phyloP scores from a whole-genome alignment of 768 basidiomycete species.

The Tulasnella sp. region DNA sequence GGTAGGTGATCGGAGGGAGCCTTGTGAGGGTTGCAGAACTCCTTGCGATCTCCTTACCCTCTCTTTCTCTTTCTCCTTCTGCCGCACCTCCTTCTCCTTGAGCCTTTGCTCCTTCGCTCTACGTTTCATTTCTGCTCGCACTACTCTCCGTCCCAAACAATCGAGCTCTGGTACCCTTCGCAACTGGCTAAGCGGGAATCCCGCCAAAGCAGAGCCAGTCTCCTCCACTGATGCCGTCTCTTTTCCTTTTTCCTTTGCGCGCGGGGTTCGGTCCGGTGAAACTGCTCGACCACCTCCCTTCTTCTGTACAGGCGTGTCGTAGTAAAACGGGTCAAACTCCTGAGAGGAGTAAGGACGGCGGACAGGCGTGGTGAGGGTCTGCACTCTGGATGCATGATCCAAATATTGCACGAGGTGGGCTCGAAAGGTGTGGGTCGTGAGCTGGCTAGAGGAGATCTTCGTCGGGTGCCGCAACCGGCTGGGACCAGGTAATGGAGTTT shows the following conservation, averaged over 20 bases:
- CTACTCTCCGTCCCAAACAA: slow-evolving; percentile 65
- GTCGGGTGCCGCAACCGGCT: slow-evolving; percentile 71
- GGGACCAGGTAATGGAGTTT: slow-evolving; percentile 11
- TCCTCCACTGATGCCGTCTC: neutral
- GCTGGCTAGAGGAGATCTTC: slow-evolving; percentile 64
- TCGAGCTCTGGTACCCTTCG: slow-evolving; percentile 75
- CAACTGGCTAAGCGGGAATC: slow-evolving; percentile 74
- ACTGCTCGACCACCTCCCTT: slow-evolving; percentile 21
- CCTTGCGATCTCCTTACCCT: neutral
- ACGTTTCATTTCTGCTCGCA: slow-evolving; percentile 61
- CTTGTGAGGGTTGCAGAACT: slow-evolving; percentile 12
- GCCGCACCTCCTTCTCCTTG: slow-evolving; percentile 43
- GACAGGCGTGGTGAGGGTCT: neutral
- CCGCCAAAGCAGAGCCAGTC: slow-evolving; percentile 40
- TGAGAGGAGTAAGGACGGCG: neutral
- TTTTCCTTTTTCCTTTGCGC: neutral
- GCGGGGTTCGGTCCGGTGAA: slow-evolving; percentile 29
- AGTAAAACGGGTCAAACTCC: slow-evolving; percentile 46
- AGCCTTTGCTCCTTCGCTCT: slow-evolving; percentile 54
- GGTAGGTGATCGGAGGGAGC: neutral
- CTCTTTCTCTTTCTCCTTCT: slow-evolving; percentile 34
- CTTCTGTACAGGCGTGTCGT: slow-evolving; percentile 33
- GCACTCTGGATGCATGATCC: slow-evolving; percentile 46
- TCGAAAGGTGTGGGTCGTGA: slow-evolving; percentile 71
- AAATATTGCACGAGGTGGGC: slow-evolving; percentile 81